Evolutionary conservation across 169 alveolate genomes (phyloP), one percentile per base, ranked within the genome.

Genomic region (Cryptosporidium felis): DNA sequence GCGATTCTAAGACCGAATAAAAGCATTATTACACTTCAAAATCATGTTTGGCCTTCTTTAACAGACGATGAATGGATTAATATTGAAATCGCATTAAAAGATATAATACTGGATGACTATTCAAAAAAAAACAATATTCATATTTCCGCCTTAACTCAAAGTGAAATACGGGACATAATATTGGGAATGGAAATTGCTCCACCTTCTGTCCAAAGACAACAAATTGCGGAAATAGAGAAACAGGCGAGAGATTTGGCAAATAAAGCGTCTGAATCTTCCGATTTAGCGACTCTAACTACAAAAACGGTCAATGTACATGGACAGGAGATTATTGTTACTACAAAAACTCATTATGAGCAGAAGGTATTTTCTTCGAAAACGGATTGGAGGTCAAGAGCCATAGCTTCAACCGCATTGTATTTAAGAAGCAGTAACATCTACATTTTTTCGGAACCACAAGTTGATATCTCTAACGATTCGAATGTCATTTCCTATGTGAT

Each of bases 181-280:
- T 91, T 98, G 47, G 99, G 99, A 34, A 97, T 98, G 99, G 99
- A 98, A 91, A 97, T 98, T 67, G 95, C 99, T 5, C 99, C 99
- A 1, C 99, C 99, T 14, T 93, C 98, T 67, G 79, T 97, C 45
- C 98, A 96, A 90, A 90, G 97, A 62, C 98, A 94, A 92, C 97
- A 97, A 91, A 96, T 95, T 40, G 99, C 96, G 21, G 99, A 96
- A 67, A 93, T 96, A 45, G 98, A 95, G 80, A 94, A 94, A 80
- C 93, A 91, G 88, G 93, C 94, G 44, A 93, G 93, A 82, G 97
- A 89, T 63, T 79, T 60, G 26, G 90, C 82, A 46, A 82, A 66
- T 21, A 93, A 80, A 56, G 90, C 66, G 32, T 80, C 92, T 30
- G 95, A 85, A 59, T 66, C 81, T 46, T 90, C 91, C 41, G 93